Base-by-base conservation (phyloP, 805 yeast genomes). In the Nakazawaea laoshanensis region DNA sequence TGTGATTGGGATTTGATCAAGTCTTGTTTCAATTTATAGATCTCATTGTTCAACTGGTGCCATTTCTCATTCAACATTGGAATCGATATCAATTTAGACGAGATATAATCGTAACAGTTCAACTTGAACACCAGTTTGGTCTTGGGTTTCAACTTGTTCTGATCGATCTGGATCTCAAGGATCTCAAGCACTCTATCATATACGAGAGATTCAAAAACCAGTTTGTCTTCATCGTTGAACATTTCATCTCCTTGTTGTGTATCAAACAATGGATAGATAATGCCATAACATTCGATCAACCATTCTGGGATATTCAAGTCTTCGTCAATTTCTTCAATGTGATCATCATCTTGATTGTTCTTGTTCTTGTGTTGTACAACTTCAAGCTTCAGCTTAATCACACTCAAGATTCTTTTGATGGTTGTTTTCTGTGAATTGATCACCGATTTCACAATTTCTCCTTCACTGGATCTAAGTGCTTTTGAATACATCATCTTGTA, bases 231-330 rank as follows among this genome's bases (percentile, higher is more conserved):
- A 1, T 46, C 47, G 4, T 58, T 42, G n/a, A n/a, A n/a, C n/a
- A n/a, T n/a, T n/a, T n/a, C n/a, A n/a, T n/a, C n/a, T n/a, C n/a
- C n/a, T n/a, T n/a, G n/a, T n/a, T n/a, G n/a, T n/a, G n/a, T n/a
- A n/a, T 73, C 75, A 40, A 81, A 65, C 2, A 84, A 53, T 1
- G 74, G 73, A 36, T 78, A 61, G 19, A 81, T 59, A 11, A 74
- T 79, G 0, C 72, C 59, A 30, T 80, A 65, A 43, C 78, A 75
- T n/a, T 73, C 78, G 30, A 70, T 60, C 15, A 83, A 57, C 87
- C 94, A 88, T 39, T 83, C 94, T 0, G 96, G 95, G 4, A 94
- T 77, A 39, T 78, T 71, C 15, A 83, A 58, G 39, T 84, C 84
- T 19, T 66, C 67, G 32, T 60, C 51, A 12, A 66, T 39, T 24